Evolutionary conservation across 2,329 filamentous ascomycete genomes (phyloP), one percentile per base, ranked within the genome.

Genomic region (Zasmidium angulare): DNA sequence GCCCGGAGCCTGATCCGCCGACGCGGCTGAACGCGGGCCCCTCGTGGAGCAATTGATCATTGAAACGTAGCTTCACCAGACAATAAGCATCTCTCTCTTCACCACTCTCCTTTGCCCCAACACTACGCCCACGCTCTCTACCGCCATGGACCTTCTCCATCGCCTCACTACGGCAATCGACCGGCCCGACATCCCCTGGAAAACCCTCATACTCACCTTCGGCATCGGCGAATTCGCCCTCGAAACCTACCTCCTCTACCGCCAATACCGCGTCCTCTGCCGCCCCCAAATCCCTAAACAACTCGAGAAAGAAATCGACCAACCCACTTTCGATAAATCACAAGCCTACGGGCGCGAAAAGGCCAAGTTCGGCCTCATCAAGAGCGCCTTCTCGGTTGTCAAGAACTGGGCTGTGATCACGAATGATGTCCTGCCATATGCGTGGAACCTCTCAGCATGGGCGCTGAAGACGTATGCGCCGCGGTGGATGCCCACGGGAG

Each of bases 131-230:
- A 21, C 29, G 20, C 48, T 52, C 54, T 29, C 6, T 21, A 31
- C 19, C 21, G 60, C 52, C 58, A 75, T 75, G 73, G 73, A 75
- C 58, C 62, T 74, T 59, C 64, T 75, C 48, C 71, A 86, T 82
- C 81, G 84, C 81, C 87, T 98, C 68, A 91, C 91, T 73, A 86
- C 86, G 76, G 87, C 89, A 77, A 88, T 98, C 71, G 95, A 99
- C 81, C 87, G 90, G 72, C 93, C 93, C 59, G 82, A 90, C 72
- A 96, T 98, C 80, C 93, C 95, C 56, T 99, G 95, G 95, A 99
- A 97, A 86, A 89, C 87, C 75, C 86, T 99, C 70, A 93, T 99
- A 71, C 85, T 98, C 69, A 90, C 92, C 71, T 99, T 99, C 80
- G 96, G 92, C 26, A 76, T 98, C 69, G 91, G 89, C 62, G 91